Evolutionary conservation across 768 basidiomycete species (phyloP), one percentile per base, ranked within the genome.

Genomic region (Pholiota conissans): DNA sequence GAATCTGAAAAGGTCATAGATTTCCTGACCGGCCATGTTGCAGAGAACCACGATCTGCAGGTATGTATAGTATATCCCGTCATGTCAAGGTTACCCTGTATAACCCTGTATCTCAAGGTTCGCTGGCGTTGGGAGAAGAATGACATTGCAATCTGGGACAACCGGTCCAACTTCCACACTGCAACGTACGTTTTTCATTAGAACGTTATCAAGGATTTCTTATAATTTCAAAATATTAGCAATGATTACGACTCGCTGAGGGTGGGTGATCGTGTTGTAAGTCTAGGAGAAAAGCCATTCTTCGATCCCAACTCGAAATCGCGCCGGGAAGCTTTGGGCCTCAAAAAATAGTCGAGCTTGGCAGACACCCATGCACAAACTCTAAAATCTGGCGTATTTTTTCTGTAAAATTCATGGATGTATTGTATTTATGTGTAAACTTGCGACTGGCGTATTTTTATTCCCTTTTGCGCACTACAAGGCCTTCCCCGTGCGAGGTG

Each of bases 61-160:
- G 50, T 52, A 52, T 16, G 13, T 35, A 3, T n/a, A n/a, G n/a
- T n/a, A n/a, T 7, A 26, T 56, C 20, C 28, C n/a, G n/a, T n/a
- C n/a, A n/a, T n/a, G n/a, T n/a, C n/a, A n/a, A n/a, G n/a, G n/a
- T n/a, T n/a, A n/a, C n/a, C n/a, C n/a, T n/a, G n/a, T 2, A 20
- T 55, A 29, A 30, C 11, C 14, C 24, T 20, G n/a, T n/a, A 7
- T 24, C 24, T 45, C 22, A 26, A 62, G 48, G 72, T 83, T 52
- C 73, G 80, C 26, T 82, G 74, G 74, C 76, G 76, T 18, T 86
- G 85, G 83, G 67, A 70, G 30, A 63, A 65, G 39, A 78, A 84
- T 61, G 80, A 80, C 54, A 64, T 85, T 24, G 85, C 85, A 0
- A 82, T 86, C 62, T 86, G 84, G 85, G 84, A 84, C 55, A 86